Evolutionary conservation across 768 basidiomycete genomes (phyloP).

Genomic region (Lactifluus piperatus): DNA sequence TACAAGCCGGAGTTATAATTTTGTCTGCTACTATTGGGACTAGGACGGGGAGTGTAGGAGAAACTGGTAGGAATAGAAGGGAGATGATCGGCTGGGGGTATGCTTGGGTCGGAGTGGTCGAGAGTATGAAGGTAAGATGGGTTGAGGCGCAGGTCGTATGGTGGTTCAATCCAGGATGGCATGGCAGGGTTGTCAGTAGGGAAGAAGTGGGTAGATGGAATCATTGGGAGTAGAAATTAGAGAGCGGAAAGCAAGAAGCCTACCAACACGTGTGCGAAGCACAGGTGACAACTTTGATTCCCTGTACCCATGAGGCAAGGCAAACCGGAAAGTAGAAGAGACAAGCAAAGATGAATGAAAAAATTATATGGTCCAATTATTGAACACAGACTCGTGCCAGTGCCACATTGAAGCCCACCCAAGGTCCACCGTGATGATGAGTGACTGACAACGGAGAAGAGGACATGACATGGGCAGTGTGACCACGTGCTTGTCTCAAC

Average conservation of each 20-base stretch:
- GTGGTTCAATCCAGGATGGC: conserved; percentile 11
- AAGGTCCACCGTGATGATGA: no score
- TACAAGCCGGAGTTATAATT: conserved; percentile 3
- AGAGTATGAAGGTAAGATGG: neutral
- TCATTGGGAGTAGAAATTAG: neutral
- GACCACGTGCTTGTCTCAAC: no score
- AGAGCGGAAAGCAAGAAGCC: neutral
- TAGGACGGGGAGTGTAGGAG: conserved; percentile 7
- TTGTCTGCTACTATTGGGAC: conserved; percentile 11
- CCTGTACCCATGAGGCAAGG: conserved; percentile 16
- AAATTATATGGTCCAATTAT: no score
- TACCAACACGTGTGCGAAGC: conserved; percentile 14
- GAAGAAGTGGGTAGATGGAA: neutral
- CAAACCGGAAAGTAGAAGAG: neutral
- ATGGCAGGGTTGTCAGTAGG: neutral
- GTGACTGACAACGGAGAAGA: no score
- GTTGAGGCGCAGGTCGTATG: neutral
- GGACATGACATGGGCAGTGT: no score
- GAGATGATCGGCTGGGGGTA: conserved; percentile 6
- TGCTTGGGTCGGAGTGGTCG: neutral
- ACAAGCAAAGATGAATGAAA: no score
- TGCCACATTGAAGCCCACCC: no score
- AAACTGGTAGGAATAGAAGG: neutral
- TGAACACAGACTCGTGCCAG: neutral
- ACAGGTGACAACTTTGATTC: conserved; percentile 8